These are phyloP conservation scores for Aureobasidium melanogenum DNA, from an alignment of 2,329 filamentous ascomycete genomes.

Conservation along the genomic window DNA sequence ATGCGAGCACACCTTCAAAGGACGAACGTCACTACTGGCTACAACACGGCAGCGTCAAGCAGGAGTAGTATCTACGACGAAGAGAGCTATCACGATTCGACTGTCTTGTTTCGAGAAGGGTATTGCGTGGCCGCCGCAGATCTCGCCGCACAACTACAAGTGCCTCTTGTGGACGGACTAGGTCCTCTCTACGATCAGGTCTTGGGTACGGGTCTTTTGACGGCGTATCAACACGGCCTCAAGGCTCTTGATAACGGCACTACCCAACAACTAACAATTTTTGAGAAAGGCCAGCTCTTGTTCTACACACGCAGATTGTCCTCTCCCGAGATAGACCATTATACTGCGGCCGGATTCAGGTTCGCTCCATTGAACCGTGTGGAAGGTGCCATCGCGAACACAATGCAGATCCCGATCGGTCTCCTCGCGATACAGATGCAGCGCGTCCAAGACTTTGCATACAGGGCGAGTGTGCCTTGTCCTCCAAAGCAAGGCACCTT, in stretches of 20 bases:
- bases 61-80: constrained; percentile 38
- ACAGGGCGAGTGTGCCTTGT: constrained; percentile 30
- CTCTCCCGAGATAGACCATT: constrained; percentile 50
- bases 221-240: constrained; percentile 8
- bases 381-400: constrained; percentile 56
- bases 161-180: constrained; percentile 45
- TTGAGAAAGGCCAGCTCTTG: constrained; percentile 68
- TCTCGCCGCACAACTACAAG: constrained; percentile 60
- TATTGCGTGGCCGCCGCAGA: constrained; percentile 72
- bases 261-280: constrained; percentile 21
- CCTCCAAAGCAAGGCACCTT: constrained; percentile 33
- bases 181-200: constrained; percentile 68
- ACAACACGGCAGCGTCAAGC: constrained; percentile 21
- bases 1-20: constrained; percentile 63
- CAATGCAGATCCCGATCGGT: constrained; percentile 61
- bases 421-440: constrained; percentile 54
- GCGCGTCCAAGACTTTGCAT: constrained; percentile 54
- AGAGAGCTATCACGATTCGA: constrained; percentile 59
- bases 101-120: constrained; percentile 68
- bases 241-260: constrained; percentile 4
- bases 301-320: constrained; percentile 63
- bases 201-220: constrained; percentile 49
- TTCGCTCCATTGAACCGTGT: constrained; percentile 66
- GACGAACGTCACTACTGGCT: constrained; percentile 28
- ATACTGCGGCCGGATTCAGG: constrained; percentile 66